Conservation (phyloP, 257 asterid species). For the Solanum bulbocastanum region DNA sequence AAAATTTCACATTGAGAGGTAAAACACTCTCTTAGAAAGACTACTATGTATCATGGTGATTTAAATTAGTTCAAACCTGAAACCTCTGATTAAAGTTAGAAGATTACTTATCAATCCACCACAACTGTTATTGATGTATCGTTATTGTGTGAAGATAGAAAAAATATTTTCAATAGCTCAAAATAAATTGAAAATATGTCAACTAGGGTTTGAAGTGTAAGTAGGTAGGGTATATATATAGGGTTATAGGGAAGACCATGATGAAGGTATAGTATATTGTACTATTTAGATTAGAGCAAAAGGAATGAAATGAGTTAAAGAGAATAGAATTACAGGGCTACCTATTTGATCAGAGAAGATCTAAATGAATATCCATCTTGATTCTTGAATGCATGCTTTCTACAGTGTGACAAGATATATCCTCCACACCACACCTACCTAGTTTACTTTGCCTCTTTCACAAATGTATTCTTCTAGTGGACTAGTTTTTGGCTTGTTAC, state of each 20-base stretch:
- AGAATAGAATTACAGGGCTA: neutral
- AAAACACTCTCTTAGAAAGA: no score
- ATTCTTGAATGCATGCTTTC: neutral
- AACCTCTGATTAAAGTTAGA: no score
- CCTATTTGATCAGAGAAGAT: neutral
- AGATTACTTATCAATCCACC: no score
- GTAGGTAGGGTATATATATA: neutral
- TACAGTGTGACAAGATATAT: neutral
- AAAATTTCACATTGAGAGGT: no score
- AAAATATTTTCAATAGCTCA: no score
- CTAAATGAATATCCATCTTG: neutral
- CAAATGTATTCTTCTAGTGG: no score
- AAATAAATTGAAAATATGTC: no score
- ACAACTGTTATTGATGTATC: rapidly evolving
- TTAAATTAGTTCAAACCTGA: no score
- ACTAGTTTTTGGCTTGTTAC: no score
- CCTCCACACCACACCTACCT: neutral
- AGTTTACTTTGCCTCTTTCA: neutral
- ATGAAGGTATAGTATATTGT: neutral
- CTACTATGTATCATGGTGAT: no score
- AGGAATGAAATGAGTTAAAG: neutral
- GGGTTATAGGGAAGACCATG: neutral
- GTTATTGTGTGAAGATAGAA: no score
- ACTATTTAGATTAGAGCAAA: neutral
- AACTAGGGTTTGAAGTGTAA: neutral